These are phyloP conservation scores for Leucoagaricus sp. DNA, from an alignment of 1,284 basidiomycete genomes.

Conservation along the genomic window DNA sequence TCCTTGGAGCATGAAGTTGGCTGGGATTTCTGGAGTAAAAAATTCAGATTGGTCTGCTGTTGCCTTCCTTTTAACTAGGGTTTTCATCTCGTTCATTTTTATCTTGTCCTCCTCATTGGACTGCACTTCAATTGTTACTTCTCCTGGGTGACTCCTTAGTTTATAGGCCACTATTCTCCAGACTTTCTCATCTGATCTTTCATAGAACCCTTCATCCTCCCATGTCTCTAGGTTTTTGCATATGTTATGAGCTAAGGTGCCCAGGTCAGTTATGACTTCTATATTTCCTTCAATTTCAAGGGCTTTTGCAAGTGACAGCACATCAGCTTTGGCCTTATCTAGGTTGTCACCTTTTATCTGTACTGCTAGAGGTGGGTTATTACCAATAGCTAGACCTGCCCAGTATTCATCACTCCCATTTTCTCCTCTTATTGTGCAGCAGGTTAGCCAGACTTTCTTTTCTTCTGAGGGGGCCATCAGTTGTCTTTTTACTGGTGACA, in stretches of 20 bases:
- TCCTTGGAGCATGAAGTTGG: neutral
- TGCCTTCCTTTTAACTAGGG: neutral
- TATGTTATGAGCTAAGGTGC: neutral
- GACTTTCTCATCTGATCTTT: neutral
- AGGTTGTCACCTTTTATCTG: no score
- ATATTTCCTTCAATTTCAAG: neutral
- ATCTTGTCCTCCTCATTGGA: neutral
- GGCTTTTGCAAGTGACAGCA: no score
- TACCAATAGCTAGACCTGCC: no score
- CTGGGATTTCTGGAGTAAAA: neutral
- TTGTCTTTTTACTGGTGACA: neutral
- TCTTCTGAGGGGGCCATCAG: neutral
- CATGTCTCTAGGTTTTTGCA: neutral
- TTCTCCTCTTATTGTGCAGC: neutral
- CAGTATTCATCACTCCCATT: neutral
- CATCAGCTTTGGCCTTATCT: no score
- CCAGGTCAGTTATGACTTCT: neutral
- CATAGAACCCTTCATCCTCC: neutral
- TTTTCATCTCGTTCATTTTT: neutral
- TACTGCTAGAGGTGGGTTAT: no score
- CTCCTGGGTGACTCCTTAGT: neutral
- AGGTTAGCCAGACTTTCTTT: neutral
- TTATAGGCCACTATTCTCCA: neutral
- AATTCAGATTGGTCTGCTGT: neutral
- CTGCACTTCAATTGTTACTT: neutral